Base-by-base conservation (phyloP, 2,329 filamentous ascomycete species). In the Cladosporium halotolerans region DNA sequence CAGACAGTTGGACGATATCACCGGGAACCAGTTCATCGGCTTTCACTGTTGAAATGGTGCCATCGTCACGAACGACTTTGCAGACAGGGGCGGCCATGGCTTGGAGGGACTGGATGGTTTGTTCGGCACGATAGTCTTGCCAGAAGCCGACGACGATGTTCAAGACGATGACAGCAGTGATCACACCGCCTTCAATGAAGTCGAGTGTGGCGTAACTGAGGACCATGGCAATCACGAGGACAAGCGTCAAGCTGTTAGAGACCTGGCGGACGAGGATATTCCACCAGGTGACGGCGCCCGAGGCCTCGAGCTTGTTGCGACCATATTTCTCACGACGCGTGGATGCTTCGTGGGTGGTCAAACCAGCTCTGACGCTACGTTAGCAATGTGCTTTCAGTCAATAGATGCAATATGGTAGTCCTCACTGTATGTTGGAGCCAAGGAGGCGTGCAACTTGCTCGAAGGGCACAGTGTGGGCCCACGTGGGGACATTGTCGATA, bases 1-100 rank as follows among this genome's bases (percentile, higher is more conserved):
- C 77, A 58, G 76, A 79, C 49, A 82, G 65, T 57, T 81, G 78
- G 13, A 83, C 81, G 46, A 89, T 69, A 59, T 89, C 85, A 51
- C 85, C 86, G 48, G 77, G 78, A 41, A 88, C 84, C 36, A 88
- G 73, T 47, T 83, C 77, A 4, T 75, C 74, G 23, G 80, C 78
- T 7, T 78, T 75, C 14, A 83, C 70, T 4, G 74, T 73, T 32
- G 72, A 68, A 39, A 78, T 68, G 47, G 75, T 74, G 9, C 81
- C 79, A 28, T 55, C 54, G 58, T 80, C 76, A 33, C 82, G 76
- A 34, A 84, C 68, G 5, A 81, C 79, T 39, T 73, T 75, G 50
- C 79, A 80, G 42, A 75, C 75, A 9, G 80, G 80, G 3, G 79
- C 79, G 4, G 78, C 79, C 33, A 82, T 72, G 13, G 75, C 75